Base-by-base conservation (phyloP, 305 asterid species). In the Galium porrigens region DNA sequence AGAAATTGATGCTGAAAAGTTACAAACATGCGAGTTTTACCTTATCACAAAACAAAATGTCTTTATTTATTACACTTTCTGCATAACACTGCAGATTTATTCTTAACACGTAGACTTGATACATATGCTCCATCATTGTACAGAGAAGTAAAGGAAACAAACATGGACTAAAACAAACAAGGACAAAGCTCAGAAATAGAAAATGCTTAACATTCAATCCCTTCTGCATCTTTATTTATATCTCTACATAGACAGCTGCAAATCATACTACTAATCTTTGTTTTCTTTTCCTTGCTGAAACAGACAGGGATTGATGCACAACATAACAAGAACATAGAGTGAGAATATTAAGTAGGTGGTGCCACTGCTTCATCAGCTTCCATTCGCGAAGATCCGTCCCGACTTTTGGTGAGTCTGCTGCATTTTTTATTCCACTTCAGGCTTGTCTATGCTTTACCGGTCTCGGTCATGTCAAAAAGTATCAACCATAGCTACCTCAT, bases 401-500 rank as follows among this genome's bases (percentile, higher is more conserved):
- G 34, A 33, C 20, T 54, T 66, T 27, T 41, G 55, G 49, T 48
- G 8, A 34, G 18, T 22, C 25, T 22, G 52, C 42, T 41, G 41
- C 64, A 58, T 15, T 18, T 3, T 9, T 60, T 67, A 49, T 63
- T 60, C 63, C 64, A 17, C 32, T 15, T 56, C 62, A 29, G 48
- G 63, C 54, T 61, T 67, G n/a, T 56, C 68, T 2, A 37, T 18
- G 42, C 52, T 22, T 33, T 30, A n/a, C 37, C 33, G 63, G 33
- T 32, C 63, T 61, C 58, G 46, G 49, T 34, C 25, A 20, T 63
- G 73, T 67, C 67, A 42, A 65, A 76, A 76, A 76, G 48, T 34
- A 70, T 56, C 65, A 54, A 37, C 68, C 41, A 2, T 53, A 22
- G 4, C 27, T 53, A 70, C 65, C 81, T 73, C 80, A 65, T 58